These are phyloP conservation scores for Plasmodium falciparum DNA, from an alignment of 169 alveolate species.

Conservation along the genomic window DNA sequence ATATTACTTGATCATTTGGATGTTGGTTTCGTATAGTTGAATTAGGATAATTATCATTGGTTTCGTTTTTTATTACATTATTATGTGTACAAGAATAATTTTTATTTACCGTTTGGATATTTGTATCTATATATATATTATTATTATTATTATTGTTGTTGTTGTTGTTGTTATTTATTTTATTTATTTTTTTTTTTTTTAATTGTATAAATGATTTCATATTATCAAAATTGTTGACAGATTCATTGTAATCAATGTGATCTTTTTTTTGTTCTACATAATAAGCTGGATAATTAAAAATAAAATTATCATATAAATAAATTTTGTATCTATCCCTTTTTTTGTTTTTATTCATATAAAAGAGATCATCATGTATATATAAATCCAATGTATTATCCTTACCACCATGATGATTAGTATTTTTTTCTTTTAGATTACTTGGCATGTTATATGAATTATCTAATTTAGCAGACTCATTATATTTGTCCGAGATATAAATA, in stretches of 20 bases:
- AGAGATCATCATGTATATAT: conserved; percentile 46
- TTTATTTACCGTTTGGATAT: neutral
- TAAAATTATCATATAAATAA: conserved; percentile 42
- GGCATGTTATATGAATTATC: neutral
- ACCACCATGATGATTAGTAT: too few relatives aligned
- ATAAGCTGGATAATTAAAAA: conserved; percentile 44
- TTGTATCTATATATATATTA: too few relatives aligned
- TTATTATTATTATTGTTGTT: too few relatives aligned
- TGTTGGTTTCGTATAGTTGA: too few relatives aligned
- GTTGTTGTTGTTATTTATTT: too few relatives aligned
- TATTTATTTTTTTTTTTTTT: neutral
- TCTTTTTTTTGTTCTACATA: neutral
- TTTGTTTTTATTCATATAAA: conserved; percentile 40
- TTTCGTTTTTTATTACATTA: conserved; percentile 6
- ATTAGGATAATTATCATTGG: neutral
- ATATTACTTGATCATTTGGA: too few relatives aligned
- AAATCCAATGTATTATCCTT: neutral
- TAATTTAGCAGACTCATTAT: neutral
- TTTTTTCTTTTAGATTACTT: neutral
- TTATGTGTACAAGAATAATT: neutral
- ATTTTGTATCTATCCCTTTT: conserved; percentile 58
- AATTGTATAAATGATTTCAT: conserved; percentile 22
- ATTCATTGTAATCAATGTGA: neutral
- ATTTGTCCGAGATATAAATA: neutral
- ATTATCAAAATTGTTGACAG: neutral